Conservation (phyloP, 441 rosid genomes). For the Mallotus japonicus region DNA sequence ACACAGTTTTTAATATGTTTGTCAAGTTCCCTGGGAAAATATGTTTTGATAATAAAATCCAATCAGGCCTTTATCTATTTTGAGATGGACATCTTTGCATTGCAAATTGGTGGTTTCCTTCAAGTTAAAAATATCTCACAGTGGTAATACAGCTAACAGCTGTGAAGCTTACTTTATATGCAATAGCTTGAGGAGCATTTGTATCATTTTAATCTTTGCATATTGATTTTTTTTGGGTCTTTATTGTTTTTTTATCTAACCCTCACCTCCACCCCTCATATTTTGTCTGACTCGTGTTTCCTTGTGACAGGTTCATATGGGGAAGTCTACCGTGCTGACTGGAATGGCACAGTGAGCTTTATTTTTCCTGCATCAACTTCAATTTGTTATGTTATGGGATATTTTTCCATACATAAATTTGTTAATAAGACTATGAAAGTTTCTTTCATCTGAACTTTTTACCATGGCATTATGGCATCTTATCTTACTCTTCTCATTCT, state of each 20-base stretch:
- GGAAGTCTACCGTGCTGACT: conserved; percentile 96
- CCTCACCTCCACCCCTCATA: background rate
- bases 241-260: too few species aligned
- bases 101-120: background rate
- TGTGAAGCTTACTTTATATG: too few species aligned
- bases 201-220: conserved; percentile 8
- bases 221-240: too few species aligned
- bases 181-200: background rate
- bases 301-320: conserved; percentile 87
- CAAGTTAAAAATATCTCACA: background rate
- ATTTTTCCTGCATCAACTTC: conserved; percentile 11
- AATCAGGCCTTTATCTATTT: background rate
- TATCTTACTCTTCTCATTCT: background rate
- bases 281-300: conserved; percentile 17
- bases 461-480: background rate
- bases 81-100: background rate
- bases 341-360: conserved; percentile 95
- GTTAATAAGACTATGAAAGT: conserved; percentile 3
- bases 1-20: conserved; percentile 10
- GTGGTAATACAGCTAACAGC: background rate
- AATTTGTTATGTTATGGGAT: background rate
- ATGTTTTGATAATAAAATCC: background rate
- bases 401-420: background rate
- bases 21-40: background rate
- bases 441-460: background rate